Percentiles rank a stretch among this genome's conserved stretches.
phyloP scores from a whole-genome alignment of 2,329 filamentous ascomycete species.

The Neofusicoccum ribis region DNA sequence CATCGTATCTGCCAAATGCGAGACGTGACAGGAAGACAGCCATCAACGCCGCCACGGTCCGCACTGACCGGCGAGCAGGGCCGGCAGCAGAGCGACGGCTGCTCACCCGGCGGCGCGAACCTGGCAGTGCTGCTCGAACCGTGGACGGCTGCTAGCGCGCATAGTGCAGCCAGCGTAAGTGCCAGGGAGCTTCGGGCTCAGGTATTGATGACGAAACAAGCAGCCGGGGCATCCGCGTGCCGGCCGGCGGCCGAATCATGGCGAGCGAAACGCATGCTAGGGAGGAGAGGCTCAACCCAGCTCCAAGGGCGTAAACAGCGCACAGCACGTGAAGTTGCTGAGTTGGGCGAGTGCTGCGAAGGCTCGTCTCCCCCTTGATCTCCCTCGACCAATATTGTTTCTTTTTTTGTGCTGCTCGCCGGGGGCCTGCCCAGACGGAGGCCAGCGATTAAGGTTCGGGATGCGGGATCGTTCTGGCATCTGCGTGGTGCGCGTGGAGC shows the following conservation, averaged over 20 bases:
- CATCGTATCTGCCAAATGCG: neutral
- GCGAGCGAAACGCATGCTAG: neutral
- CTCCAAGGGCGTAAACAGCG: neutral
- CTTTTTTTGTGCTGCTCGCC: slow-evolving; percentile 11
- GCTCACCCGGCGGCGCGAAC: neutral
- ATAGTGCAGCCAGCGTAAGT: slow-evolving; percentile 2
- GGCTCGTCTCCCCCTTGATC: slow-evolving; percentile 8
- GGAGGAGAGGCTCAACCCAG: slow-evolving; percentile 7
- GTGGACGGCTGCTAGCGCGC: slow-evolving; percentile 6
- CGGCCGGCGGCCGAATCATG: neutral
- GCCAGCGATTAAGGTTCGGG: slow-evolving; percentile 15
- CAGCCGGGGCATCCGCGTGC: slow-evolving; percentile 10
- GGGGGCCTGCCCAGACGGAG: neutral
- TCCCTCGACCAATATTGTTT: slow-evolving; percentile 2
- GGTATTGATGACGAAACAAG: slow-evolving; percentile 16
- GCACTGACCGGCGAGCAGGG: neutral
- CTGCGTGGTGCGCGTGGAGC: slow-evolving; percentile 1
- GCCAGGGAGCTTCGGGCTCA: slow-evolving; percentile 10
- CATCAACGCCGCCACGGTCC: neutral
- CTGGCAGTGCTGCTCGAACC: slow-evolving; percentile 5
- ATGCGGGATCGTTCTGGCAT: slow-evolving; percentile 9
- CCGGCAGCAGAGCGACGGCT: neutral
- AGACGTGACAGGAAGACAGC: neutral
- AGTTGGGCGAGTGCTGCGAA: neutral
- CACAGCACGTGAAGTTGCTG: neutral